Evolutionary conservation across 441 rosid species (phyloP), one percentile per base, ranked within the genome.

Genomic region (Euphorbia corollata): DNA sequence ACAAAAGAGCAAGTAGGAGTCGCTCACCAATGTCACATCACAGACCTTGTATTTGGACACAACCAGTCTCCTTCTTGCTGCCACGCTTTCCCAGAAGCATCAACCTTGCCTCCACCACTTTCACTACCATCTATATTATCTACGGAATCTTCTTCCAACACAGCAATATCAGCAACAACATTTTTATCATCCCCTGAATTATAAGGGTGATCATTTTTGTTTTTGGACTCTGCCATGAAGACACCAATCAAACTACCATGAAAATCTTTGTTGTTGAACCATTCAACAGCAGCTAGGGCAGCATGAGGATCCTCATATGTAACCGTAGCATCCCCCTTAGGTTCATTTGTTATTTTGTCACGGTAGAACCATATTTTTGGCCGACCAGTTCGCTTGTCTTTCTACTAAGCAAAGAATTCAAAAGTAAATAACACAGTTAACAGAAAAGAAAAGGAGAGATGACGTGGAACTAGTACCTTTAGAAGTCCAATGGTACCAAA

Each of bases 31-130:
- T 86, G 64, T 94, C 92, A 90, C 81, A 90, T 84, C 96, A 94
- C 97, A 91, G 97, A 89, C 99, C 99, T 94, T 91, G 97, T 89
- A 91, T 94, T 94, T 50, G 96, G 91, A 84, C 99, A 94, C 79
- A 81, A 64, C 99, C 99, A 94, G 76, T 94, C 97, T 71, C 97
- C 99, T 13, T 94, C 99, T 75, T 91, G 99, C 68, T 87, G 88
- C 97, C 97, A 91, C 8, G 86, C 79, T 80, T 91, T 89, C 22
- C 84, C 97, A 0, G 88, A 64, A 75, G 87, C 79, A 75, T 93
- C 97, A 59, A 68, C 81, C 64, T 81, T 86, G 68, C 96, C 97
- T 83, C 88, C 83, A 55, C 96, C 99, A 57, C 75, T 83, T 67
- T 87, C 97, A 72, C 71, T 76, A 32, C 65, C 95, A 76, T 81